Base-by-base conservation (phyloP, 23 red algal genomes). In the Gracilaria gracilis region DNA sequence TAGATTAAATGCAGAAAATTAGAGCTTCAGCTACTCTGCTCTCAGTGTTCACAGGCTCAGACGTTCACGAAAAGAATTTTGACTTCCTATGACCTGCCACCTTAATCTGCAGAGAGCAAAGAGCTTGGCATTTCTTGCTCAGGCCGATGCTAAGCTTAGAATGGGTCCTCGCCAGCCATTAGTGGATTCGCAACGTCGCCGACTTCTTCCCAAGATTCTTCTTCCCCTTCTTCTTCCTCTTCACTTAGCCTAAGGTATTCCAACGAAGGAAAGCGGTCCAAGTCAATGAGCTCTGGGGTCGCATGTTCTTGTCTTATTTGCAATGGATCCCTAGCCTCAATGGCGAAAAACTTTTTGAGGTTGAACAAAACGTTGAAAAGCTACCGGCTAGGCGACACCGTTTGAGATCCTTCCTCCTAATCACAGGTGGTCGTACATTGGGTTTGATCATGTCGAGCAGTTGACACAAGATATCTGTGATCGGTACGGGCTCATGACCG, bases 361-460 rank as follows among this genome's bases (percentile, higher is more conserved):
- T 99, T 99, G 91, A 99, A 99, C 42, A 99, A 79, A 64, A 96
- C 86, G 61, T 99, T 99, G 89, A 99, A 99, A 99, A 99, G 77
- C 88, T 89, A 44, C 94, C 86, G 21, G 86, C 84, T 48, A 95
- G 61, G 25, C 88, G 88, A 62, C 92, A 92, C 48, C 55, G 57
- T 67, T 91, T 85, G 20, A 99, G 77, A n/a, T 92, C 92, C 33
- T 86, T 83, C 61, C 85, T 74, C 28, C 83, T 91, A 46, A 99
- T 94, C 34, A 91, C 55, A 42, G 97, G 94, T 50, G 89, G 87
- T 62, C 85, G 46, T 25, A 91, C 39, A 33, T 96, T 83, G 81
- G 93, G 93, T 46, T 85, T 92, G 40, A 99, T 83, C 97, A 99
- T 99, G 87, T 99, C 97, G 70, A 99, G 82, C 69, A 99, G 79